These are phyloP conservation scores for Hysterium pulicare DNA, from an alignment of 2,329 filamentous ascomycete genomes.

Conservation along the genomic window DNA sequence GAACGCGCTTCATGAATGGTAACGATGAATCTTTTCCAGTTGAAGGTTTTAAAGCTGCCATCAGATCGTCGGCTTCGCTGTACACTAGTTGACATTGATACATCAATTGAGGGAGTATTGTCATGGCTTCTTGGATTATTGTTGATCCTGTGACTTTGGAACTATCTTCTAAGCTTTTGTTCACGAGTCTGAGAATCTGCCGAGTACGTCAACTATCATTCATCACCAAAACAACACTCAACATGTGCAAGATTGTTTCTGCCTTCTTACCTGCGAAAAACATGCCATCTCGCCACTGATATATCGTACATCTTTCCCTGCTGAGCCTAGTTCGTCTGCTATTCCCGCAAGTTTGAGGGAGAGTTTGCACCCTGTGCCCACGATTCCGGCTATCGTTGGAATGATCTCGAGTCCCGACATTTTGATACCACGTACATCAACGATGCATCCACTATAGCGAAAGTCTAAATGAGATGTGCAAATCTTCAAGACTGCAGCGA, in stretches of 20 bases:
- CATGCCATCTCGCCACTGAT: slow-evolving; percentile 9
- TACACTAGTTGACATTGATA: slow-evolving; percentile 7
- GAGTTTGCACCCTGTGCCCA: slow-evolving; percentile 7
- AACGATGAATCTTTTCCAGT: slow-evolving; percentile 1
- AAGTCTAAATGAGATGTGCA: no score
- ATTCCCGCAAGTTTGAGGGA: slow-evolving; percentile 7
- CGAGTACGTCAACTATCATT: no score
- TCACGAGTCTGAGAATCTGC: slow-evolving; percentile 8
- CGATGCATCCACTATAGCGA: no score
- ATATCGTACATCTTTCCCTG: slow-evolving; percentile 8
- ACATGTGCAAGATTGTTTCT: not conserved
- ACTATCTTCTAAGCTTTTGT: slow-evolving; percentile 5
- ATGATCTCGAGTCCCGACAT: slow-evolving; percentile 11
- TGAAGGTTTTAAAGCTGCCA: slow-evolving; percentile 1
- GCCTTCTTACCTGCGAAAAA: slow-evolving; percentile 5
- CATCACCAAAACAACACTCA: no score
- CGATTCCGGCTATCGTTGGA: slow-evolving; percentile 9
- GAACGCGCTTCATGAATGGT: slow-evolving; percentile 6
- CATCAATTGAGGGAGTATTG: slow-evolving; percentile 5
- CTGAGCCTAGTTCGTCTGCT: slow-evolving; percentile 9
- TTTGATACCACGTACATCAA: no score
- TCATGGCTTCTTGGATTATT: slow-evolving; percentile 1
- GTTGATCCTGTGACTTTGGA: slow-evolving; percentile 4
- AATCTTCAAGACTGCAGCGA: no score
- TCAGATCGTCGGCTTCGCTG: slow-evolving; percentile 5